A percentile compares a stretch with the other conserved stretches of the same genome.
Conservation (phyloP, 2,329 filamentous ascomycete genomes). For the Metarhizium album region DNA sequence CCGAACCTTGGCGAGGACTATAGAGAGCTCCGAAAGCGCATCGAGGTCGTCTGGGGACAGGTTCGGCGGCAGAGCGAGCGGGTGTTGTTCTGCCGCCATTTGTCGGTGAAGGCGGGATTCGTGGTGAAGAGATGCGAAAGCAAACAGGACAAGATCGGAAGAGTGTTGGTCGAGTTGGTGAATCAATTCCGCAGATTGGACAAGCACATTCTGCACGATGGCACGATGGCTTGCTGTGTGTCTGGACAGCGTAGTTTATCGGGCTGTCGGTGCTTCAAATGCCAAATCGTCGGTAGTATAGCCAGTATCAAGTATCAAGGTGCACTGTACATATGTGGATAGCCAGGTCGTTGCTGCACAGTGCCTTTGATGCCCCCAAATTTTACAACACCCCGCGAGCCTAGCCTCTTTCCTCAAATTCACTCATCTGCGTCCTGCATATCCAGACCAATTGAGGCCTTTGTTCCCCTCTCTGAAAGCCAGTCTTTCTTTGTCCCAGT, state of each 20-base stretch:
- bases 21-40: slow-evolving; percentile 69
- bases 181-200: not conserved
- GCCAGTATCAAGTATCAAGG: not conserved
- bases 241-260: not conserved
- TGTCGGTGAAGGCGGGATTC: not conserved
- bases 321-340: not conserved
- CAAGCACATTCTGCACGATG: not conserved
- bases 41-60: slow-evolving; percentile 78
- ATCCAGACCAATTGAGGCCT: slow-evolving; percentile 1
- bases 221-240: not conserved
- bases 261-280: not conserved
- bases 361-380: not conserved
- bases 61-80: slow-evolving; percentile 45
- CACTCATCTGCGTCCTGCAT: slow-evolving; percentile 2
- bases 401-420: slow-evolving; percentile 3
- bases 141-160: not conserved
- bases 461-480: not conserved
- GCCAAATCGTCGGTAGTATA: not conserved
- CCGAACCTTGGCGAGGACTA: slow-evolving; percentile 65
- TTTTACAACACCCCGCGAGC: not conserved
- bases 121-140: not conserved
- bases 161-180: not conserved
- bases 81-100: slow-evolving; percentile 27
- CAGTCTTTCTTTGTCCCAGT: not conserved
- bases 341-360: not conserved